Evolutionary conservation across 495 filamentous ascomycete genomes (phyloP).

Genomic region (Penicillium alfredii): DNA sequence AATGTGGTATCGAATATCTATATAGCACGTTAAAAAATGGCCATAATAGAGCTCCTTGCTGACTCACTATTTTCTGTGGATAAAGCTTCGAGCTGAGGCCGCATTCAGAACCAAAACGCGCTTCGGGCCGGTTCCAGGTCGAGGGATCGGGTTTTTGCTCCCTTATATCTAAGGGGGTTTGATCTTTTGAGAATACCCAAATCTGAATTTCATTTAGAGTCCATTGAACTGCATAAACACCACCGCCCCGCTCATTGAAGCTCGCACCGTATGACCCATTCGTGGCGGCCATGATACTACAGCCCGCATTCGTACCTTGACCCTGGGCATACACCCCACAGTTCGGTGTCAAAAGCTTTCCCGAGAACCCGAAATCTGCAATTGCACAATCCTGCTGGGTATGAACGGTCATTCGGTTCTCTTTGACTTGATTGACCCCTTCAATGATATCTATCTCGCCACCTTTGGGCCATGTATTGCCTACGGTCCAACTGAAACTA

Average conservation of each 20-base stretch:
- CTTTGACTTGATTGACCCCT: slow-evolving; percentile 51
- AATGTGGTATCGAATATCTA: slow-evolving; percentile 60
- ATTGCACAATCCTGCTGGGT: slow-evolving; percentile 56
- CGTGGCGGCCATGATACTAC: slow-evolving; percentile 38
- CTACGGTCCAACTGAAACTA: slow-evolving; percentile 52
- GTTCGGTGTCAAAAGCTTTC: slow-evolving; percentile 35
- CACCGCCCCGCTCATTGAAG: slow-evolving; percentile 57
- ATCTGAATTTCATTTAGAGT: slow-evolving; percentile 51
- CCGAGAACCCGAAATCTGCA: slow-evolving; percentile 38
- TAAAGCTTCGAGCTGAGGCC: slow-evolving; percentile 56
- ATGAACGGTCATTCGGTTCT: slow-evolving; percentile 62
- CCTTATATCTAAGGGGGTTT: slow-evolving; percentile 48
- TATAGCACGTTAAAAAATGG: background rate
- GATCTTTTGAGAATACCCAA: slow-evolving; percentile 50
- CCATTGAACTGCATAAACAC: slow-evolving; percentile 61
- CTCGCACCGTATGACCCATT: slow-evolving; percentile 43
- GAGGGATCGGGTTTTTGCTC: slow-evolving; percentile 48
- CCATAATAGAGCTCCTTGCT: background rate
- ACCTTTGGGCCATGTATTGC: slow-evolving; percentile 54
- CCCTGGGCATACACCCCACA: slow-evolving; percentile 48
- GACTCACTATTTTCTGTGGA: slow-evolving; percentile 50
- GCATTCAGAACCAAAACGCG: slow-evolving; percentile 54
- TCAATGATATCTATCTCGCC: slow-evolving; percentile 75
- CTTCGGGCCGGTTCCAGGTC: slow-evolving; percentile 53
- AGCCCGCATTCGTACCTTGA: slow-evolving; percentile 46